Base-by-base conservation (phyloP, 345 rosid genomes). In the Triadica sebifera region DNA sequence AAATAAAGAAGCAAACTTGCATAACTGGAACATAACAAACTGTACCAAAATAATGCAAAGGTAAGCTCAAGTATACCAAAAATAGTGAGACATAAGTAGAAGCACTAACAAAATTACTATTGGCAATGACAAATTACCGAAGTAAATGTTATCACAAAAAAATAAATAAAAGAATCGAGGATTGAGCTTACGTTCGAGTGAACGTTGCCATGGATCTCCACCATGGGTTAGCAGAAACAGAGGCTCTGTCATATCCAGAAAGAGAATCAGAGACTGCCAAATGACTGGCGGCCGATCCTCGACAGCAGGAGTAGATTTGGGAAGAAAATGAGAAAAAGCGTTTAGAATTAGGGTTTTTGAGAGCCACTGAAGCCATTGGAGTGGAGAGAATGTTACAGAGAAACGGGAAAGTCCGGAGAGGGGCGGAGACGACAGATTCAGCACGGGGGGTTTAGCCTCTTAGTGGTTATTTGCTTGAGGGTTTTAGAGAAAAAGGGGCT, bases 161-260 rank as follows among this genome's bases (percentile, higher is more conserved):
- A 29, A 29, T 1, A 29, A 29, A 29, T 1, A 29, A 25, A 8
- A 53, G 10, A 38, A 34, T 4, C 13, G 12, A n/a, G 29, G 63
- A 69, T 75, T 41, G 45, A 70, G 74, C 86, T 77, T 51, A 93
- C 98, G 81, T 93, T 79, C 98, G 84, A 65, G 94, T 88, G 84
- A 93, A 93, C 60, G 98, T 93, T 43, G 92, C 94, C 98, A 93
- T 89, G 79, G 94, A 93, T 88, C 96, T 91, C 85, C 79, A 84
- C 86, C 82, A 80, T 6, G 84, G 69, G 68, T 60, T 68, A 45
- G 75, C 1, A 5, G 70, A 22, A 39, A 53, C 62, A 5, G 43
- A 69, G 53, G 69, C 10, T 0, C 16, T 56, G 65, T 78, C 85
- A 81, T 76, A 56, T n/a, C 41, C 53, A 12, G 75, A 59, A 65